These are phyloP conservation scores for Cylindrotheca closterium DNA, from an alignment of 108 stramenopile species.

Conservation along the genomic window DNA sequence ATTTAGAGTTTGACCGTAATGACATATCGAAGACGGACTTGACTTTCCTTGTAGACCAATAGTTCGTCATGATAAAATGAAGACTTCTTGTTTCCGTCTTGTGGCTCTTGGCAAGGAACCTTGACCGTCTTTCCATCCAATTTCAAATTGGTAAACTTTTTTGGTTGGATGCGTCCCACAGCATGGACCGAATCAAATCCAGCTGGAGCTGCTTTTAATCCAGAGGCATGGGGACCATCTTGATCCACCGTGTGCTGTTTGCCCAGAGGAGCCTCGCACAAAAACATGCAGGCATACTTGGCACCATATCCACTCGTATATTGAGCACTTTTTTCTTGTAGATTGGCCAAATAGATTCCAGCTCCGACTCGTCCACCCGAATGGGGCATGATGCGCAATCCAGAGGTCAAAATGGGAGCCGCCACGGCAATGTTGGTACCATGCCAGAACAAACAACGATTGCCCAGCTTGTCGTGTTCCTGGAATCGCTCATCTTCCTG, in stretches of 20 bases:
- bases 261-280: constrained; percentile 50
- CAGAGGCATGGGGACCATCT: constrained; percentile 27
- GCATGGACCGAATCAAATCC: constrained; percentile 58
- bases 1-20: constrained; percentile 27
- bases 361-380: constrained; percentile 55
- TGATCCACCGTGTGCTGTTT: constrained; percentile 29
- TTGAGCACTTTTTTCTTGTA: constrained; percentile 42
- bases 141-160: constrained; percentile 12
- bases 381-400: constrained; percentile 64
- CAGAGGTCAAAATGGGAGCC: constrained; percentile 53
- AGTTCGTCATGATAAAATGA: constrained; percentile 43
- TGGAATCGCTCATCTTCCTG: constrained; percentile 42
- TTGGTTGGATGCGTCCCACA: constrained; percentile 29
- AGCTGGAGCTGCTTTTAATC: constrained; percentile 33
- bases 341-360: constrained; percentile 50
- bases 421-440: constrained; percentile 64
- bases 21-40: constrained; percentile 35
- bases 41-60: constrained; percentile 31
- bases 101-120: constrained; percentile 15
- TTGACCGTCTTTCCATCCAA: constrained; percentile 12
- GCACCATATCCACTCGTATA: constrained; percentile 34
- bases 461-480: constrained; percentile 33
- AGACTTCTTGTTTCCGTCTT: constrained; percentile 13
- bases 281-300: constrained; percentile 49
- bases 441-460: constrained; percentile 56